A percentile compares a stretch with the other conserved stretches of the same genome.
These are phyloP conservation scores for Tylopilus plumbeoviolaceoides DNA, from an alignment of 768 basidiomycete genomes.

Conservation along the genomic window DNA sequence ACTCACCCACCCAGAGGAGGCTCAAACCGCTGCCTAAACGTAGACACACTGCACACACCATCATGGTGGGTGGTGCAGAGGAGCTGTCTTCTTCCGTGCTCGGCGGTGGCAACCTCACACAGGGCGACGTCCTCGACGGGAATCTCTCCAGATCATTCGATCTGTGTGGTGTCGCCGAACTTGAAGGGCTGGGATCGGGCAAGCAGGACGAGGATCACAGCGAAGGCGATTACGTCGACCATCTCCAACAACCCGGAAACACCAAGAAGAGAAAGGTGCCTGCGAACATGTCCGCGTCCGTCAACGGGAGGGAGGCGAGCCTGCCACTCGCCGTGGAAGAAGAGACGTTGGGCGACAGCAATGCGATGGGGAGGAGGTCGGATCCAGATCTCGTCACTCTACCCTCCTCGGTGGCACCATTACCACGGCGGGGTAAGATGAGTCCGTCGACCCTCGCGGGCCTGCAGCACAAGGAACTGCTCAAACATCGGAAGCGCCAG, in stretches of 20 bases:
- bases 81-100: constrained; percentile 60
- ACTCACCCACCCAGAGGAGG: constrained; percentile 49
- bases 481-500: constrained; percentile 66
- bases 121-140: constrained; percentile 16
- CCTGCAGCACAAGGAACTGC: constrained; percentile 69
- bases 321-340: constrained; percentile 43
- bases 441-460: constrained; percentile 62
- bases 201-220: constrained; percentile 50
- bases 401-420: constrained; percentile 17
- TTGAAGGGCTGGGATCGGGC: constrained; percentile 23
- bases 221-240: constrained; percentile 64
- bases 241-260: constrained; percentile 72
- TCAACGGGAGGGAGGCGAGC: constrained; percentile 39
- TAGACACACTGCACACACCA: constrained; percentile 48
- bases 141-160: constrained; percentile 21
- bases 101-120: constrained; percentile 38
- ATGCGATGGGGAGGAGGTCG: constrained; percentile 21
- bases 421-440: constrained; percentile 42
- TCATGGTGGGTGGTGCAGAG: constrained; percentile 41
- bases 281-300: constrained; percentile 45
- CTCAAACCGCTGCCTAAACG: constrained; percentile 80
- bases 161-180: constrained; percentile 24
- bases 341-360: constrained; percentile 31
- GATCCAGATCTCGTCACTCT: constrained; percentile 18
- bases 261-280: constrained; percentile 90